Evolutionary conservation across 208 protist species (phyloP).

Genomic region (Leishmania gerbilli): DNA sequence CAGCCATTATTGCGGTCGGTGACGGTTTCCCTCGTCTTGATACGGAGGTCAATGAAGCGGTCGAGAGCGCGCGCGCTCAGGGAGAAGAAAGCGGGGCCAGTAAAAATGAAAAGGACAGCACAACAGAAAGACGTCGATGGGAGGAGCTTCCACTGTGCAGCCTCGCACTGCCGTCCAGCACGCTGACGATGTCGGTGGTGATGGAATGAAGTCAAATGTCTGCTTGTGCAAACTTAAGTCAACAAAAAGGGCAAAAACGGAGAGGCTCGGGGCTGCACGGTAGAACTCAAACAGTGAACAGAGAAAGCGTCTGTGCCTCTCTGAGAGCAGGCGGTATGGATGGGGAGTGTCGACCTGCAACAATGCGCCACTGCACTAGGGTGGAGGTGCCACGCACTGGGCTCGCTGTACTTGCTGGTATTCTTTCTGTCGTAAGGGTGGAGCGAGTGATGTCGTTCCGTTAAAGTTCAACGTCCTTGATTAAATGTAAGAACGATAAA

Average conservation of each 20-base stretch:
- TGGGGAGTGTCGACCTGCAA: not conserved
- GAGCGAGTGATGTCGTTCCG: not conserved
- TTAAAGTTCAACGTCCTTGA: not conserved
- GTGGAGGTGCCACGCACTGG: not conserved
- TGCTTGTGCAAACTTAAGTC: not conserved
- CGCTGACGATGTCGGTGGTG: not conserved
- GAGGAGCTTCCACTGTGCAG: too few species aligned
- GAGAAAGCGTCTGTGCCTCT: not conserved
- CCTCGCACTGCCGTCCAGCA: not conserved
- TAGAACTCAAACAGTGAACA: not conserved
- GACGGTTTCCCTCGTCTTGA: not conserved
- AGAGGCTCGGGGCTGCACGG: not conserved
- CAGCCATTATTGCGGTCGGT: constrained; percentile 36
- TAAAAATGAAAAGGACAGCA: not conserved
- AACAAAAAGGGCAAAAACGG: too few species aligned
- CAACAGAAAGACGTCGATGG: not conserved
- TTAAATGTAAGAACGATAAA: not conserved
- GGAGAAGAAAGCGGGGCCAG: not conserved
- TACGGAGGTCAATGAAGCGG: not conserved
- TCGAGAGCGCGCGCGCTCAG: not conserved
- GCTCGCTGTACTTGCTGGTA: not conserved
- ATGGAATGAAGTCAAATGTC: not conserved
- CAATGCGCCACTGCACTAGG: not conserved
- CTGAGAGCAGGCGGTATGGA: not conserved
- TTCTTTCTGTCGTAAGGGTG: not conserved